Base-by-base conservation (phyloP, 805 yeast genomes). In the Saccharomycopsis amapae region DNA sequence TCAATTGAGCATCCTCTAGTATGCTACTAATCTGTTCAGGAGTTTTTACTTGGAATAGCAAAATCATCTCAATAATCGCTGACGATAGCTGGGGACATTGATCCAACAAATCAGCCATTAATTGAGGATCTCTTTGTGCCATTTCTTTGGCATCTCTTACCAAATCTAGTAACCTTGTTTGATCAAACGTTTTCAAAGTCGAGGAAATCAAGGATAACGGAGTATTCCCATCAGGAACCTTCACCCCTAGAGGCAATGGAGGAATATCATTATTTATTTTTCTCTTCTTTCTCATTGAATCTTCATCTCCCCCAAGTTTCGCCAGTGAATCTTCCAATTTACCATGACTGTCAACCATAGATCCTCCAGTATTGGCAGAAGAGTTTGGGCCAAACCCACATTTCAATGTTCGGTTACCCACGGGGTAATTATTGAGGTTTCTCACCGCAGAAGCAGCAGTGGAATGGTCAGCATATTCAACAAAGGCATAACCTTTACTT, bases 381-480 rank as follows among this genome's bases (percentile, higher is more conserved):
- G 44, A 37, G 5, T 43, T 52, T 5, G 48, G 18, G 12, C 48
- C 45, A 28, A 79, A 83, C 28, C 86, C 83, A 56, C 96, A 93
- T 52, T 81, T 76, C 41, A 90, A 62, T 33, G 66, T 71, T 52
- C 96, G 66, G 38, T 73, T 74, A 1, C 95, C 95, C 46, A 86
- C 76, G 35, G 75, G 72, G 63, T 81, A 82, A 53, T 85, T 83
- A 62, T 85, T 85, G 52, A 90, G 66, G 64, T 90, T 90, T 51
- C 97, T 69, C 23, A 88, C 95, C 0, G 97, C 97, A 17, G 90
- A 79, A 1, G 85, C 78, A 4, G 96, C 96, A 0, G 96, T 84
- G 55, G 85, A 95, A 10, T 75, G 67, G 60, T 90, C 72, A 40
- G 72, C 75, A 60, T 84, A 90, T 56, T 84, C 89, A 15, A 90